Percentiles rank a stretch among this genome's conserved stretches.
Evolutionary conservation across 1,284 basidiomycete genomes (phyloP).

Genomic region (Anthracocystis walkeri): DNA sequence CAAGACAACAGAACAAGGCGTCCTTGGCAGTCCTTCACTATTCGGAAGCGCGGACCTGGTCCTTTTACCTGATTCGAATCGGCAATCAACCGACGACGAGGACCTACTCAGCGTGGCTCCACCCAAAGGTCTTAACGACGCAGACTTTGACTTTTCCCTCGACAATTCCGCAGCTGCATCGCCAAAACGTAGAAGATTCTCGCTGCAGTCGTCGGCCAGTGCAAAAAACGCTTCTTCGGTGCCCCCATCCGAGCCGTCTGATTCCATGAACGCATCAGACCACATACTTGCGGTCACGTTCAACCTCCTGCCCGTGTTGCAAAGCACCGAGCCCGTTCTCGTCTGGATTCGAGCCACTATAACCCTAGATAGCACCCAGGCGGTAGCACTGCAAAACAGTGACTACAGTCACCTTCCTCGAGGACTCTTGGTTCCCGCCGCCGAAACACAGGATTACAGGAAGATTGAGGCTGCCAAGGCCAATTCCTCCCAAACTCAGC

Average conservation of each 20-base stretch:
- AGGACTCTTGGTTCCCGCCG: conserved; percentile 14
- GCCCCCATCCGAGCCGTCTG: conserved; percentile 24
- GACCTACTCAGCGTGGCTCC: conserved; percentile 42
- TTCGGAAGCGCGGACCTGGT: conserved; percentile 33
- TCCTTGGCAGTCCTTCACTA: neutral
- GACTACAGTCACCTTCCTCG: conserved; percentile 10
- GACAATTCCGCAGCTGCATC: conserved; percentile 23
- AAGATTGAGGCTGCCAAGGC: neutral
- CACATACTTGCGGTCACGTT: conserved; percentile 25
- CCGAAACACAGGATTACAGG: conserved; percentile 7
- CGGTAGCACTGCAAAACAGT: neutral
- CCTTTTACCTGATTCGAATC: conserved; percentile 21
- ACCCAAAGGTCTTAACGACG: conserved; percentile 37
- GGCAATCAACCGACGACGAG: conserved; percentile 29
- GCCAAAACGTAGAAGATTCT: conserved; percentile 40
- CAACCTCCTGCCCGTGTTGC: conserved; percentile 34
- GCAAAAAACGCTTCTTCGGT: conserved; percentile 10
- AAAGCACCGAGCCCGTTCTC: conserved; percentile 22
- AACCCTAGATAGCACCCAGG: neutral
- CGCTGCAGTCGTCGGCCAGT: conserved; percentile 37
- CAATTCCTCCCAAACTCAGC: neutral
- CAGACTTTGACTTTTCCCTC: conserved; percentile 42
- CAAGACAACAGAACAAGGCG: neutral
- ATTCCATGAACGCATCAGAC: neutral
- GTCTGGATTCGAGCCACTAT: conserved; percentile 19